phyloP scores from a whole-genome alignment of 495 filamentous ascomycete genomes.

The Hypoxylon lienhwacheense region DNA sequence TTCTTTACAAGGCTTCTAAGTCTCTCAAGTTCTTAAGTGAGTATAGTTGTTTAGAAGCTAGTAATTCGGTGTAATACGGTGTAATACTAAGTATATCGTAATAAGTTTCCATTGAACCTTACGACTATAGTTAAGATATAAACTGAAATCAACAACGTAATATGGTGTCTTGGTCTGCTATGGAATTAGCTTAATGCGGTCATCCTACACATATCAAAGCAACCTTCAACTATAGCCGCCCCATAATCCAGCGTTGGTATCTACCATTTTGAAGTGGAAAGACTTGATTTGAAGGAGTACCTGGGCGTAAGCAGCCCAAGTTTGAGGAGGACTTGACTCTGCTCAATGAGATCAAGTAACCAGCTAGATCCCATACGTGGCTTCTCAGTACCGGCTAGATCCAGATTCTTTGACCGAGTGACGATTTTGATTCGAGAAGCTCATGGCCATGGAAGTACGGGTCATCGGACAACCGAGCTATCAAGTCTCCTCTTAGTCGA shows the following conservation, averaged over 20 bases:
- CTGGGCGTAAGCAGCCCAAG: constrained; percentile 17
- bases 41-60: no score
- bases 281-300: constrained; percentile 1
- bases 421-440: not conserved
- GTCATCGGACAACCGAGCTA: no score
- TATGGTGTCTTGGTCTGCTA: no score
- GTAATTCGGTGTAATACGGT: no score
- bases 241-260: not conserved
- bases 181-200: not conserved
- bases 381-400: constrained; percentile 1
- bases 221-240: not conserved
- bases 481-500: no score
- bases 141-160: no score
- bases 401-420: not conserved
- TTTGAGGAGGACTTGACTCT: not conserved
- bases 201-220: not conserved
- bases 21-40: no score
- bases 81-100: no score
- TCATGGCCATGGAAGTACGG: not conserved
- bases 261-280: constrained; percentile 3
- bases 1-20: no score
- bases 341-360: constrained; percentile 1
- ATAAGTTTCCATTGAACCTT: no score
- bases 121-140: no score
- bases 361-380: not conserved